Percentiles rank a stretch among this genome's conserved stretches.
phyloP scores from a whole-genome alignment of 495 filamentous ascomycete genomes.

The Neurospora tetraspora region DNA sequence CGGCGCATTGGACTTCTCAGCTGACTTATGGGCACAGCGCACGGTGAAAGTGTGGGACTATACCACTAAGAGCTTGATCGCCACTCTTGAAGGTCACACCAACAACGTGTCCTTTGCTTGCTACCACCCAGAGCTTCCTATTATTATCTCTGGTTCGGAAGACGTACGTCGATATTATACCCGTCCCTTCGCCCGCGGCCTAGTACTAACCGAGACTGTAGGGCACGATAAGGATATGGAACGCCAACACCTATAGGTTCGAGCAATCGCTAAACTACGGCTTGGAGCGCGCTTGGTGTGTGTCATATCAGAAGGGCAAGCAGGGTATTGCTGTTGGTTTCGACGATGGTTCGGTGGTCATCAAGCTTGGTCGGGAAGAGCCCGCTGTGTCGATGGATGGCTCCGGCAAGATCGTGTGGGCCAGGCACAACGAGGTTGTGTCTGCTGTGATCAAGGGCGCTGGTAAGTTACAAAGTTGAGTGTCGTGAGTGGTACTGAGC shows the following conservation, averaged over 20 bases:
- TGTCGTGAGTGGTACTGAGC: neutral
- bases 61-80: conserved; percentile 93
- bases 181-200: no score
- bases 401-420: conserved; percentile 93
- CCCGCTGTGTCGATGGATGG: conserved; percentile 95
- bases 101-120: conserved; percentile 99
- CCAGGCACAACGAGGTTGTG: conserved; percentile 66
- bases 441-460: conserved; percentile 91
- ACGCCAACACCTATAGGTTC: conserved; percentile 90
- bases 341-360: conserved; percentile 94
- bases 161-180: conserved; percentile 38
- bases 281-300: conserved; percentile 94
- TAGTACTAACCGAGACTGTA: conserved; percentile 1
- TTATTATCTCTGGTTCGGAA: conserved; percentile 98
- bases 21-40: conserved; percentile 24
- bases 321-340: conserved; percentile 94
- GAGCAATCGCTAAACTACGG: conserved; percentile 95
- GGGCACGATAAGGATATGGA: conserved; percentile 97
- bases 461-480: conserved; percentile 28
- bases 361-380: conserved; percentile 95
- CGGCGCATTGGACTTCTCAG: neutral
- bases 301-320: conserved; percentile 84
- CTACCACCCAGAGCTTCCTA: conserved; percentile 92
- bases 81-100: conserved; percentile 92
- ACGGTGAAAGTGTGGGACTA: conserved; percentile 98